Base-by-base conservation (phyloP, 805 yeast genomes). In the Candida andamanensis region DNA sequence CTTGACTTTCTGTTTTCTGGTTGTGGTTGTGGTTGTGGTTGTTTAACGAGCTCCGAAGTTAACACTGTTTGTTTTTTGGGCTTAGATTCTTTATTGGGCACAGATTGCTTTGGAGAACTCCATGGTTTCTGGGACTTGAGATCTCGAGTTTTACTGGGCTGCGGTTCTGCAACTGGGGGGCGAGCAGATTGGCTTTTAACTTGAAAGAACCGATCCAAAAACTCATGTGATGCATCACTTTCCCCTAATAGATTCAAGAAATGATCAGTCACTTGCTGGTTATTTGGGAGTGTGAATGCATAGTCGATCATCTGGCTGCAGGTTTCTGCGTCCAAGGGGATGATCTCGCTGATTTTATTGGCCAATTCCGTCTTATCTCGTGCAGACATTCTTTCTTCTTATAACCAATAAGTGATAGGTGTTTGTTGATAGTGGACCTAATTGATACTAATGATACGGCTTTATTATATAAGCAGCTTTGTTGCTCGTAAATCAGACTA, bases 261-360 rank as follows among this genome's bases (percentile, higher is more conserved):
- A 50, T 80, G 80, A 15, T 57, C 60, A 14, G 66, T 62, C 6
- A 76, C 66, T 10, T 65, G 75, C 4, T 64, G 63, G 31, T 75
- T 69, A 0, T 71, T 50, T 6, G 64, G 63, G 15, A 77, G 54
- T 7, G 63, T 49, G 9, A 69, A 47, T 0, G 78, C 73, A 44
- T 78, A 74, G 9, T 69, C 71, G 5, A 79, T 60, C 60, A 78
- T 66, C 44, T 78, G 80, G 9, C 47, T 44, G 19, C 77, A 55
- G 0, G 81, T 60, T 6, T 75, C 81, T 11, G 63, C 59, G 40
- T 80, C 86, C 24, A 80, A 51, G 0, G 85, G 85, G 12, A 80
- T 45, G 17, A 41, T 41, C 16, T 39, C 33, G 2, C 22, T 35
- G 9, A 41, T 28, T 16, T 27, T 30, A 17, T 17, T 23, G 3